A percentile compares a stretch with the other conserved stretches of the same genome.
Conservation (phyloP, 495 filamentous ascomycete species). For the Daldinia grandis region DNA sequence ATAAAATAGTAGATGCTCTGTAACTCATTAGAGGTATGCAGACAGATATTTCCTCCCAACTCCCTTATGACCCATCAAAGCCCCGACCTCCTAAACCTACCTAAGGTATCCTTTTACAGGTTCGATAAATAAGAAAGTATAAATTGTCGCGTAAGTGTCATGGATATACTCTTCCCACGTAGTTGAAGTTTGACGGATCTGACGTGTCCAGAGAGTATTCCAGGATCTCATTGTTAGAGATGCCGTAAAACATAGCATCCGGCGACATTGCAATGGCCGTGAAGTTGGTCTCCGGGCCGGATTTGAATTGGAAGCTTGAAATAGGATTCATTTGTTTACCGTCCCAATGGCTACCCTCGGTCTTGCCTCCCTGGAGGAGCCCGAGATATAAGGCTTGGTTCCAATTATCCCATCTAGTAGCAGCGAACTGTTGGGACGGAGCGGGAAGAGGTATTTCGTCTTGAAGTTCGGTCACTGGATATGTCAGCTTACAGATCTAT, state of each 20-base stretch:
- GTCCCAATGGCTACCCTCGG: constrained; percentile 29
- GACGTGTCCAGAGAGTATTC: constrained; percentile 32
- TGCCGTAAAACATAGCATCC: constrained; percentile 41
- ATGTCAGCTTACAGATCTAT: constrained; percentile 11
- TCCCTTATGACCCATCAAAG: constrained; percentile 16
- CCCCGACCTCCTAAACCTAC: constrained; percentile 6
- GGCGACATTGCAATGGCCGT: constrained; percentile 37
- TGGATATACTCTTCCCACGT: constrained; percentile 31
- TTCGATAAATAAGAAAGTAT: constrained; percentile 13
- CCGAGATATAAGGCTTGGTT: constrained; percentile 31
- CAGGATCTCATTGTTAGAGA: constrained; percentile 32
- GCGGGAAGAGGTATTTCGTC: constrained; percentile 32
- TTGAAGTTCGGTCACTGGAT: constrained; percentile 31
- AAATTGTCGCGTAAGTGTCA: constrained; percentile 11
- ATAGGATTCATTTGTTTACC: constrained; percentile 21
- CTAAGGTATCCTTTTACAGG: constrained; percentile 10
- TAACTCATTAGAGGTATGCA: constrained; percentile 1
- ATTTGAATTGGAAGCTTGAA: constrained; percentile 17
- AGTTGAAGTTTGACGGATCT: constrained; percentile 36
- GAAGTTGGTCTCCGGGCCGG: constrained; percentile 31
- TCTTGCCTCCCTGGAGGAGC: constrained; percentile 20
- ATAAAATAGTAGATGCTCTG: constrained; percentile 7
- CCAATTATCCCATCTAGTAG: constrained; percentile 33
- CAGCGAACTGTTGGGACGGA: constrained; percentile 36
- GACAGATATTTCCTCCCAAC: constrained; percentile 14